phyloP scores from a whole-genome alignment of 805 yeast species.

The Spathaspora sp. region DNA sequence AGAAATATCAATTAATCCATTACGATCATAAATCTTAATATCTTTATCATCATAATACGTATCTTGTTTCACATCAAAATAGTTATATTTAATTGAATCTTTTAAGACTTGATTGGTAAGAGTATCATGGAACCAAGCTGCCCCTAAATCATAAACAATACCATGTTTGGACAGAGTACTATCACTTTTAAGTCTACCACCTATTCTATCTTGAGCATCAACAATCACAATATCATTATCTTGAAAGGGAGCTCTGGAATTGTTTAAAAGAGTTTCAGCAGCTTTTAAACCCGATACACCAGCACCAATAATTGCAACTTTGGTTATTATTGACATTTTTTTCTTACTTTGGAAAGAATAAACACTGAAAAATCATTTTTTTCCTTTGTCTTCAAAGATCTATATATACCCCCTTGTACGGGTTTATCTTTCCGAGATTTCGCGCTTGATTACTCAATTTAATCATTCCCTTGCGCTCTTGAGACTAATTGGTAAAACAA shows the following conservation, averaged over 20 bases:
- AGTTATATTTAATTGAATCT: slow-evolving; percentile 14
- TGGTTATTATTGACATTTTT: not conserved
- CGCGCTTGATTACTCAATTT: not conserved
- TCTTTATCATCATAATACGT: slow-evolving; percentile 49
- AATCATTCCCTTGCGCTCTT: not conserved
- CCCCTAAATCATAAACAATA: slow-evolving; percentile 70
- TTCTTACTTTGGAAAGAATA: not conserved
- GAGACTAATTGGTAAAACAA: not conserved
- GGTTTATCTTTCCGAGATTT: not conserved
- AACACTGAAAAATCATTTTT: not conserved
- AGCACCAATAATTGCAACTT: slow-evolving; percentile 68
- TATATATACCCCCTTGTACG: not conserved
- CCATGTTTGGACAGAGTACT: slow-evolving; percentile 29
- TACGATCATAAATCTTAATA: slow-evolving; percentile 19
- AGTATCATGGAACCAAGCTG: slow-evolving; percentile 89
- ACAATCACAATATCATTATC: slow-evolving; percentile 50
- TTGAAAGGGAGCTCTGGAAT: slow-evolving; percentile 11
- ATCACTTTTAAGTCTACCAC: slow-evolving; percentile 62
- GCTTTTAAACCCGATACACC: slow-evolving; percentile 79
- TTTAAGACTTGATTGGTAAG: slow-evolving; percentile 58
- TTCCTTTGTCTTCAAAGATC: not conserved
- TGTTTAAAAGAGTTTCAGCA: slow-evolving; percentile 36
- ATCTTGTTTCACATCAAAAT: slow-evolving; percentile 20
- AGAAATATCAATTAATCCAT: slow-evolving; percentile 32
- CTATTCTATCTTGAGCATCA: slow-evolving; percentile 66